phyloP scores from a whole-genome alignment of 208 protist genomes.

The Leishmania arabica region DNA sequence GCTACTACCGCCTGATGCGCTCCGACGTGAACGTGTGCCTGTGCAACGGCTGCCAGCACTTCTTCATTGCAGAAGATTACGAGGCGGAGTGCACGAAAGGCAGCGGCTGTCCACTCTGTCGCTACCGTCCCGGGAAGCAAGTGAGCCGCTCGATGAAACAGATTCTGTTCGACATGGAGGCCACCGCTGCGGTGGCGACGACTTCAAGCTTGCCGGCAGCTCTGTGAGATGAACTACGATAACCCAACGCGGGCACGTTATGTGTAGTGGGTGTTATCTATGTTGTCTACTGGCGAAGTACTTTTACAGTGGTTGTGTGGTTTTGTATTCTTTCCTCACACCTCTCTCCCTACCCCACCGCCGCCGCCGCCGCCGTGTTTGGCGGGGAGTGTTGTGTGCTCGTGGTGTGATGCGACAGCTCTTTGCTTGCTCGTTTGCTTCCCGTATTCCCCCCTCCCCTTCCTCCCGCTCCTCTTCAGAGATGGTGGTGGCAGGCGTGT shows the following conservation, averaged over 20 bases:
- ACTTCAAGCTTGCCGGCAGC: not conserved
- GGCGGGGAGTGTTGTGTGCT: not conserved
- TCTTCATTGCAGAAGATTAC: conserved; percentile 92
- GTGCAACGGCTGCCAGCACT: conserved; percentile 94
- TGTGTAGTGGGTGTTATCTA: not conserved
- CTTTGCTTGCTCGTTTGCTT: not conserved
- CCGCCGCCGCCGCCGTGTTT: not conserved
- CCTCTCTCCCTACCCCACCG: not conserved
- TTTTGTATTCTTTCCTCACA: not conserved
- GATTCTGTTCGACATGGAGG: conserved; percentile 53
- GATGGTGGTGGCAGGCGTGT: not conserved
- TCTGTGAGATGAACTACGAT: not conserved
- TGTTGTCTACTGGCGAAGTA: not conserved
- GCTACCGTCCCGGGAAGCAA: conserved; percentile 65
- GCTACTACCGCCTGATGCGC: conserved; percentile 92
- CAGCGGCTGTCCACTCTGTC: conserved; percentile 89
- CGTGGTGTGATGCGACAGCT: not conserved
- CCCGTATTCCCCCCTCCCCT: not conserved
- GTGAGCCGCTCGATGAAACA: conserved; percentile 61
- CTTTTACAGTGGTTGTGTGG: not conserved
- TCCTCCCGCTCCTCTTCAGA: not conserved
- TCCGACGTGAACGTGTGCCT: conserved; percentile 73
- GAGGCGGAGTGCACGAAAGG: conserved; percentile 91
- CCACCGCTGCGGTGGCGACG: conserved; percentile 1
- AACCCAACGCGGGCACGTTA: not conserved